Conservation (phyloP, 805 yeast genomes). For the Candida odintsovae region DNA sequence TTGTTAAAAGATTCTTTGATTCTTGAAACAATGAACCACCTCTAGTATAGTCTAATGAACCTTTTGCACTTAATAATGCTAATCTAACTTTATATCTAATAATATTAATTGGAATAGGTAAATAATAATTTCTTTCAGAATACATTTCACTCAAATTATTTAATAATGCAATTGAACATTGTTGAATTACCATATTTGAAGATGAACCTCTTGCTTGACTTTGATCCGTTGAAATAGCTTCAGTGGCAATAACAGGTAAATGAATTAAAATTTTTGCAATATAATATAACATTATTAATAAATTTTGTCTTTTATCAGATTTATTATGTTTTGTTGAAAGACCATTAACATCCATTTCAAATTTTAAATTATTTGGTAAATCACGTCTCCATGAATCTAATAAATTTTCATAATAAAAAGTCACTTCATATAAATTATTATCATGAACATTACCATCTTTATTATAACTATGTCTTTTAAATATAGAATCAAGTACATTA, state of each 20-base stretch:
- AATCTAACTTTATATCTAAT: slow-evolving; percentile 60
- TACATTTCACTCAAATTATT: slow-evolving; percentile 41
- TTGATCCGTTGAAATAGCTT: slow-evolving; percentile 14
- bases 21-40: slow-evolving; percentile 78
- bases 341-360: slow-evolving; percentile 60
- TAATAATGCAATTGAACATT: slow-evolving; percentile 56
- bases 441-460: slow-evolving; percentile 6
- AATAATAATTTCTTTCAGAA: slow-evolving; percentile 34
- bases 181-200: slow-evolving; percentile 63
- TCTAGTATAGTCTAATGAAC: slow-evolving; percentile 75
- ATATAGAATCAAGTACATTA: slow-evolving; percentile 62
- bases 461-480: slow-evolving; percentile 40
- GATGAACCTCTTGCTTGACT: slow-evolving; percentile 35
- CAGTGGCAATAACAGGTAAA: slow-evolving; percentile 50
- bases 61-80: slow-evolving; percentile 61
- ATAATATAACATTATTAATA: slow-evolving; percentile 53
- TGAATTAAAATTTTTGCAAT: slow-evolving; percentile 60
- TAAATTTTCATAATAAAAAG: slow-evolving; percentile 51
- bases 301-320: slow-evolving; percentile 35
- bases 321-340: slow-evolving; percentile 31
- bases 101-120: slow-evolving; percentile 61
- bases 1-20: slow-evolving; percentile 50
- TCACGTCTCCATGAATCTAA: slow-evolving; percentile 77
- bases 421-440: slow-evolving; percentile 25
- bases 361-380: slow-evolving; percentile 53